Base-by-base conservation (phyloP, 2,329 filamentous ascomycete species). In the Aspergillus transmontanensis region DNA sequence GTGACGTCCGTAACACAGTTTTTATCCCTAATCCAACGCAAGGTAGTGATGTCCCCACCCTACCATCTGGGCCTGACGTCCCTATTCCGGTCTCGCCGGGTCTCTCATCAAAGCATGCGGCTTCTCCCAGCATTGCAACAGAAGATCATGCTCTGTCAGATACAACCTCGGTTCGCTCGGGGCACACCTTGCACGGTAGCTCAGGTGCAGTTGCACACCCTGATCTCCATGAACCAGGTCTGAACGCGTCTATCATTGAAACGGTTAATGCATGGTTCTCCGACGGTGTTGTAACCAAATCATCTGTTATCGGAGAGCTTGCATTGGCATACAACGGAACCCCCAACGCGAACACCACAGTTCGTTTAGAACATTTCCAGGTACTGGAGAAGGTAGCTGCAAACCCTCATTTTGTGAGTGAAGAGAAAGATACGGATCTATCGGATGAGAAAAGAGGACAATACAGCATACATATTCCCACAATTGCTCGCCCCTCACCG, bases 311-410 rank as follows among this genome's bases (percentile, higher is more conserved):
- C 51, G 95, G 95, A 62, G 94, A 99, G 79, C 88, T 99, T 69
- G 95, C 94, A 4, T 87, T 99, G 68, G 88, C 90, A 26, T 94
- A 94, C 76, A 95, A 95, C 66, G 63, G 73, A 43, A 53, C 69
- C 60, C 60, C 74, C 21, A 71, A 70, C 59, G 80, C 81, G 26
- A 79, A 76, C 2, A 86, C 94, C 71, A 89, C 82, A 2, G 90
- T 98, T 68, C 89, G 92, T 23, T 87, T 99, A 64, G 92, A 96
- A 72, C 95, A 97, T 75, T 97, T 96, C 75, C 80, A 89, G 11
- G 85, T 86, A n/a, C 85, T 99, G 6, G 95, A 98, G 72, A 93
- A 92, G 72, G 94, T 99, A 61, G 94, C 93, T 0, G 93, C 94
- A 1, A 99, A 99, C 76, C 92, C 93, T 50, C 91, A 93, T 62